These are phyloP conservation scores for Nemania abortiva DNA, from an alignment of 2,329 filamentous ascomycete species.

Conservation along the genomic window DNA sequence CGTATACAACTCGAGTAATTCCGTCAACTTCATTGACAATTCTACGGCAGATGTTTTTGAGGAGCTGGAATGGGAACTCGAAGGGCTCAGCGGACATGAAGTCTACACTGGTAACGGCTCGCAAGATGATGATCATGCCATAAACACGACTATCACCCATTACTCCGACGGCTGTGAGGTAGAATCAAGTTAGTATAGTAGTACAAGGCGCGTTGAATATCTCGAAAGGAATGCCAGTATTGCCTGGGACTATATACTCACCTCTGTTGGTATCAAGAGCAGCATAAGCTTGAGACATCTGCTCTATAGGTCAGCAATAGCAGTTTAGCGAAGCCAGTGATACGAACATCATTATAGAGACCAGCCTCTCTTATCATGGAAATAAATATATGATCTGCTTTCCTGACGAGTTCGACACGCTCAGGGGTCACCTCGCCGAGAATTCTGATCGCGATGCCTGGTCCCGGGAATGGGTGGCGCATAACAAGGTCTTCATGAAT, in stretches of 20 bases:
- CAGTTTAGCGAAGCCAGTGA: slow-evolving; percentile 3
- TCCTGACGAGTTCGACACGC: slow-evolving; percentile 81
- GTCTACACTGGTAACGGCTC: slow-evolving; percentile 64
- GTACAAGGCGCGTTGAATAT: background rate
- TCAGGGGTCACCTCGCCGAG: slow-evolving; percentile 86
- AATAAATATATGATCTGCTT: slow-evolving; percentile 80
- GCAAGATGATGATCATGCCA: slow-evolving; percentile 52
- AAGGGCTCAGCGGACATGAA: slow-evolving; percentile 83
- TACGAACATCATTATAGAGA: slow-evolving; percentile 71
- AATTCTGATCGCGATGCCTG: slow-evolving; percentile 79
- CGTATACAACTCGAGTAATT: slow-evolving; percentile 77
- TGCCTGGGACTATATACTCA: slow-evolving; percentile 18
- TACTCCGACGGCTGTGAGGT: slow-evolving; percentile 55
- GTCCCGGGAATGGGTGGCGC: slow-evolving; percentile 81
- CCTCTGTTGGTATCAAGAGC: slow-evolving; percentile 58
- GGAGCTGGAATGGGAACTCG: slow-evolving; percentile 72
- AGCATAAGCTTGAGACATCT: slow-evolving; percentile 63
- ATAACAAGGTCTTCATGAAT: slow-evolving; percentile 81
- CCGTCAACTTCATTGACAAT: slow-evolving; percentile 84
- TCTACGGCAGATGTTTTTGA: slow-evolving; percentile 72
- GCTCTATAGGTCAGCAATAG: slow-evolving; percentile 19
- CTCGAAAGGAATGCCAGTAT: too few species aligned
- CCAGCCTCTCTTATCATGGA: slow-evolving; percentile 78
- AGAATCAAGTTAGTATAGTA: slow-evolving; percentile 10
- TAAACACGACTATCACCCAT: slow-evolving; percentile 51